Percentiles rank a stretch among this genome's conserved stretches.
Evolutionary conservation across 495 filamentous ascomycete species (phyloP).

Genomic region (Talaromyces proteolyticus): DNA sequence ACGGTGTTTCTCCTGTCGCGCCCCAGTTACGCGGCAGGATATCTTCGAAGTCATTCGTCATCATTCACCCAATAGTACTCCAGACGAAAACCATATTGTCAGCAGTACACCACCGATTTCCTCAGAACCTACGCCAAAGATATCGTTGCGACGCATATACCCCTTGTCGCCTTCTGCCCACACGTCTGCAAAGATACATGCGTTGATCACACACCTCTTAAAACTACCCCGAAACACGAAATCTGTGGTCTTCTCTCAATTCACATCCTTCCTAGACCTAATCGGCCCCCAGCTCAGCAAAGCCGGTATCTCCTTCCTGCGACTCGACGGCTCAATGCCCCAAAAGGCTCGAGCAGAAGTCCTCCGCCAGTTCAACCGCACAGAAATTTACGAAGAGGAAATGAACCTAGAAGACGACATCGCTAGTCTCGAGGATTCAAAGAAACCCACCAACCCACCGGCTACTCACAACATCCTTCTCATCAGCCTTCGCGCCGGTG

Average conservation of each 20-base stretch:
- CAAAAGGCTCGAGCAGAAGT: constrained; percentile 79
- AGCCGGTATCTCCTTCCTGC: constrained; percentile 69
- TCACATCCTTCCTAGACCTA: constrained; percentile 91
- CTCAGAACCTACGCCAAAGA: constrained; percentile 47
- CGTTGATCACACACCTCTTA: constrained; percentile 69
- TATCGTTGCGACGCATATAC: constrained; percentile 76
- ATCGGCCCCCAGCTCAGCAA: constrained; percentile 70
- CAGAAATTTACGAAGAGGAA: constrained; percentile 34
- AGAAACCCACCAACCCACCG: not conserved
- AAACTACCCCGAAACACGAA: constrained; percentile 67
- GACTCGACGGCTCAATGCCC: constrained; percentile 85
- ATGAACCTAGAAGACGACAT: constrained; percentile 23
- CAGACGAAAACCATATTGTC: constrained; percentile 24
- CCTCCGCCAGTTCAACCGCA: constrained; percentile 58
- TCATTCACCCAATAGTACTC: constrained; percentile 20
- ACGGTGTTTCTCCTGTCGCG: constrained; percentile 84
- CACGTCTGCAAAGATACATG: constrained; percentile 77
- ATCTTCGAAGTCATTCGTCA: constrained; percentile 83
- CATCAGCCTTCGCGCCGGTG: constrained; percentile 82
- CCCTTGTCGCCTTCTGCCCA: constrained; percentile 53
- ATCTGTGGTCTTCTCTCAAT: constrained; percentile 92
- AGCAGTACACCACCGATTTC: constrained; percentile 22
- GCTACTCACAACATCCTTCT: constrained; percentile 53
- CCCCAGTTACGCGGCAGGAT: constrained; percentile 72
- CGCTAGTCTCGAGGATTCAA: constrained; percentile 1